phyloP scores from a whole-genome alignment of 371 early-diverging fungal species.

The Cokeromyces recurvatus region DNA sequence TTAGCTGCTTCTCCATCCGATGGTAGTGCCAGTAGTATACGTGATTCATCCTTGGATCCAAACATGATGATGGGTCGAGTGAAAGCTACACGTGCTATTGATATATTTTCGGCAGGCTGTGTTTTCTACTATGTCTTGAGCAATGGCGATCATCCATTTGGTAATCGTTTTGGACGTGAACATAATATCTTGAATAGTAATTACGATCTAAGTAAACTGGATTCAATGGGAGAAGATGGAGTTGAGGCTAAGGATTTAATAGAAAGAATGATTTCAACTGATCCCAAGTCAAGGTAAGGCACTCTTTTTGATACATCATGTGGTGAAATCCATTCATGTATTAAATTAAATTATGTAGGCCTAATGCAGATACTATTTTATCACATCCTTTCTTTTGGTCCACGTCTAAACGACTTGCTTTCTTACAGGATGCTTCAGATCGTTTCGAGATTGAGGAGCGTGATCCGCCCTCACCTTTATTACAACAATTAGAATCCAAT shows the following conservation, averaged over 20 bases:
- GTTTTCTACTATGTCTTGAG: slow-evolving; percentile 90
- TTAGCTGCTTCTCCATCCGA: slow-evolving; percentile 25
- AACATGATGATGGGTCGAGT: slow-evolving; percentile 21
- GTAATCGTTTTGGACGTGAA: slow-evolving; percentile 84
- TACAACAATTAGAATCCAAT: slow-evolving; percentile 63
- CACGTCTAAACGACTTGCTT: slow-evolving; percentile 72
- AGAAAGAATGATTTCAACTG: slow-evolving; percentile 77
- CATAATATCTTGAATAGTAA: slow-evolving; percentile 76
- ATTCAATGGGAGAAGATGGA: slow-evolving; percentile 65
- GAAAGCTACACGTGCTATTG: slow-evolving; percentile 85
- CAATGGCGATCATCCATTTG: slow-evolving; percentile 93
- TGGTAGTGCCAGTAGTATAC: slow-evolving; percentile 11
- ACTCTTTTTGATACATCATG: no score
- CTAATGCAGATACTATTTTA: slow-evolving; percentile 69
- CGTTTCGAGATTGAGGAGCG: slow-evolving; percentile 85
- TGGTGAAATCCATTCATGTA: background rate
- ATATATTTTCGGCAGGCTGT: slow-evolving; percentile 95
- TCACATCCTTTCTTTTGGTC: slow-evolving; percentile 96
- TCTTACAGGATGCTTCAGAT: slow-evolving; percentile 93
- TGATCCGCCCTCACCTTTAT: slow-evolving; percentile 62
- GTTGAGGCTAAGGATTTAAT: slow-evolving; percentile 89
- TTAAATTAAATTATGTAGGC: slow-evolving; percentile 38
- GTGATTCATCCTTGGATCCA: slow-evolving; percentile 6
- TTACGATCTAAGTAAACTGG: slow-evolving; percentile 66
- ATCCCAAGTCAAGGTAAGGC: slow-evolving; percentile 62